Conservation (phyloP, 2,329 filamentous ascomycete genomes). For the Dactylellina leptospora region DNA sequence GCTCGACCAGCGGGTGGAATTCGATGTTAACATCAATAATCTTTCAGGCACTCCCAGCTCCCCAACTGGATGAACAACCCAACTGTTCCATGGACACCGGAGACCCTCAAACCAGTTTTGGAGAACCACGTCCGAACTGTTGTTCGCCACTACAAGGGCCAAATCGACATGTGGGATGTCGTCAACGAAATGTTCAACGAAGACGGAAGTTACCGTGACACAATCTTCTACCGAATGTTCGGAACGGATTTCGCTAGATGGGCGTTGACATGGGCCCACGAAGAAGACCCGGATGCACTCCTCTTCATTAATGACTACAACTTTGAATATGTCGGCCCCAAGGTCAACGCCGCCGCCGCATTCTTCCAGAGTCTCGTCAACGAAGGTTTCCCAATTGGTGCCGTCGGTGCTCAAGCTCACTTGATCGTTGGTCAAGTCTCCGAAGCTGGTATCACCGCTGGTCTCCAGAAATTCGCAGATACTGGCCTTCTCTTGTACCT, state of each 20-base stretch:
- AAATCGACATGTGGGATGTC: conserved; percentile 72
- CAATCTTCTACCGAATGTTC: conserved; percentile 67
- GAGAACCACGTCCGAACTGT: conserved; percentile 70
- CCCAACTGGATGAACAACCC: conserved; percentile 53
- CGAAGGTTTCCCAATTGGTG: conserved; percentile 44
- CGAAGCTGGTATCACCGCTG: conserved; percentile 46
- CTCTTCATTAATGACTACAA: conserved; percentile 73
- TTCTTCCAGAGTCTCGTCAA: conserved; percentile 58
- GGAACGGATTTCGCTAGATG: conserved; percentile 68
- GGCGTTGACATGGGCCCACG: conserved; percentile 67
- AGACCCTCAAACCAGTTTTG: conserved; percentile 67
- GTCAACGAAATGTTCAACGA: conserved; percentile 72
- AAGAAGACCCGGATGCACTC: conserved; percentile 67
- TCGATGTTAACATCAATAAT: no score
- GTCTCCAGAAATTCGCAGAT: conserved; percentile 39
- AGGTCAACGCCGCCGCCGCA: conserved; percentile 62
- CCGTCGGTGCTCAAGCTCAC: conserved; percentile 50
- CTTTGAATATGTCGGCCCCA: conserved; percentile 66
- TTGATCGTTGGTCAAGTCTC: conserved; percentile 50
- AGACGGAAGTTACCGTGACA: conserved; percentile 66
- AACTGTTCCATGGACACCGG: conserved; percentile 43
- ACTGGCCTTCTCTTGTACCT: conserved; percentile 43
- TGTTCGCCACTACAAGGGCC: conserved; percentile 68
- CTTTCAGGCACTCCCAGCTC: conserved; percentile 55
- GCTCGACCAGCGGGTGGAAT: no score